Evolutionary conservation across 2,329 filamentous ascomycete species (phyloP).

Genomic region (Neofusicoccum umdonicola): DNA sequence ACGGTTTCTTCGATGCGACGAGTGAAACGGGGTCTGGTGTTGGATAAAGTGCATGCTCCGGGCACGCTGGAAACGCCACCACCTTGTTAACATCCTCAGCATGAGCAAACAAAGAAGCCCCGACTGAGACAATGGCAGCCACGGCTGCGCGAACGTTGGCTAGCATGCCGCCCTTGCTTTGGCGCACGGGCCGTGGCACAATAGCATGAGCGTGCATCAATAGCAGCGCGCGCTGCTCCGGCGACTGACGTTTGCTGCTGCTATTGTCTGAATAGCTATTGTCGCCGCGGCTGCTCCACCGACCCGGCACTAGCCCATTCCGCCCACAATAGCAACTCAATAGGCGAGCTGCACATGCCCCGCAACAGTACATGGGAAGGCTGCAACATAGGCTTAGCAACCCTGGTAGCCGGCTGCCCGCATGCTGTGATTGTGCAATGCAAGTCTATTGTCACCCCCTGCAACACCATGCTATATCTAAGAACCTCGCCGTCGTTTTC

Average conservation of each 20-base stretch:
- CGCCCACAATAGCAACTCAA: background rate
- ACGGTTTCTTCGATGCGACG: background rate
- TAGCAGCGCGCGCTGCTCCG: background rate
- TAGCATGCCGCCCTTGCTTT: background rate
- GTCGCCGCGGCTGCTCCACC: background rate
- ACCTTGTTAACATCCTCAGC: background rate
- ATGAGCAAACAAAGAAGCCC: background rate
- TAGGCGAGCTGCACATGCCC: background rate
- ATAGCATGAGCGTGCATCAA: background rate
- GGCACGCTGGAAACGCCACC: background rate
- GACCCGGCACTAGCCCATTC: background rate
- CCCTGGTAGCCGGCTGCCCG: background rate
- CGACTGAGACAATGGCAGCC: background rate
- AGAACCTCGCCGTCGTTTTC: background rate
- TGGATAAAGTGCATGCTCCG: background rate
- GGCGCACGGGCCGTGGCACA: background rate
- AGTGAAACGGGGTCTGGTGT: background rate
- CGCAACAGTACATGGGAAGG: background rate
- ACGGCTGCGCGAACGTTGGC: background rate
- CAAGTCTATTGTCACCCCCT: background rate
- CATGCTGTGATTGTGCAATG: background rate
- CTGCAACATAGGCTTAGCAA: background rate
- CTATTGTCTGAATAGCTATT: background rate
- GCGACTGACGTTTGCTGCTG: background rate
- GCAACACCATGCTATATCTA: constrained; percentile 4